These are phyloP conservation scores for Corylus heterophylla DNA, from an alignment of 306 rosid genomes.

Conservation along the genomic window DNA sequence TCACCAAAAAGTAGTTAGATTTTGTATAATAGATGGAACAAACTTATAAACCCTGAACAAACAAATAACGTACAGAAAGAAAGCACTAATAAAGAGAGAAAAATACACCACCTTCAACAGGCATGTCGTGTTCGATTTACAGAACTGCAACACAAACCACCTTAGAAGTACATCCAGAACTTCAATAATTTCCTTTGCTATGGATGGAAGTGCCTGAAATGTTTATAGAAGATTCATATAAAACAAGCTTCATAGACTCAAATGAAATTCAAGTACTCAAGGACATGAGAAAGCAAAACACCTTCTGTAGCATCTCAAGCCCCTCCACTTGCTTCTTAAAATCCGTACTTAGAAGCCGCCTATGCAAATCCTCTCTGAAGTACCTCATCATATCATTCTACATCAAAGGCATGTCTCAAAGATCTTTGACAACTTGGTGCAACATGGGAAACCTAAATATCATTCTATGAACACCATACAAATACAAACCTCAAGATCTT, in stretches of 20 bases:
- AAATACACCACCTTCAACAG: constrained; percentile 72
- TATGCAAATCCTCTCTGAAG: constrained; percentile 96
- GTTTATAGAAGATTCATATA: constrained; percentile 19
- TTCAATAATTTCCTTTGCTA: constrained; percentile 79
- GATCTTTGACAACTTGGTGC: constrained; percentile 21
- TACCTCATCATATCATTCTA: constrained; percentile 93
- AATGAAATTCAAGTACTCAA: constrained; percentile 1
- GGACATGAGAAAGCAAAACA: constrained; percentile 29
- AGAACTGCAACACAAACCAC: constrained; percentile 96
- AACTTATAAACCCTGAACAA: background rate
- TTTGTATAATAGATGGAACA: constrained; percentile 1
- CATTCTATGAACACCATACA: constrained; percentile 1
- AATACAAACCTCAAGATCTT: constrained; percentile 89
- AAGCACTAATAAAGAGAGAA: background rate
- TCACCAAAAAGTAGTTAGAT: constrained; percentile 15
- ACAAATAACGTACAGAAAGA: constrained; percentile 1
- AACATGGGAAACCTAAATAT: constrained; percentile 7
- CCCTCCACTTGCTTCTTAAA: constrained; percentile 98
- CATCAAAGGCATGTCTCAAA: constrained; percentile 28
- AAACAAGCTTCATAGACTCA: constrained; percentile 5
- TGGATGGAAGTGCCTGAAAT: constrained; percentile 84
- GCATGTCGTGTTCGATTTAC: constrained; percentile 97
- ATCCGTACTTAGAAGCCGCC: constrained; percentile 88
- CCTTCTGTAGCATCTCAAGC: constrained; percentile 95
- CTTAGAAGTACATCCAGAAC: constrained; percentile 88